Evolutionary conservation across 2,329 filamentous ascomycete species (phyloP), one percentile per base, ranked within the genome.

Genomic region (Penicillium italicum): DNA sequence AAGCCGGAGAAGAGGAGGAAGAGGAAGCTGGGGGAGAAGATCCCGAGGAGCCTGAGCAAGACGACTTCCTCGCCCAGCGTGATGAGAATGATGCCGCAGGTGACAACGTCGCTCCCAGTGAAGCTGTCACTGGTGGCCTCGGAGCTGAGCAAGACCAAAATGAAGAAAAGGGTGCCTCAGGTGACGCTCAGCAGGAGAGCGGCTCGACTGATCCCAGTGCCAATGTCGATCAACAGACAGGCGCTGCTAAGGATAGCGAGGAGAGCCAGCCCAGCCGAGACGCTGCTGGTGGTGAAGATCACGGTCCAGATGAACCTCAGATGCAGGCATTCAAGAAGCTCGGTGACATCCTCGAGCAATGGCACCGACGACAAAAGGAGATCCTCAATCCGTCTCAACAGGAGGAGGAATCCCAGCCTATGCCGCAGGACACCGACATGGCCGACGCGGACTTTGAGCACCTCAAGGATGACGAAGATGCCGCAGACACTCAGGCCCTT

Each of bases 371-470:
- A 68, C 90, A 95, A 66, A 85, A 84, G 44, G 88, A 96, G 59
- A 97, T 99, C 64, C 78, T 83, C 69, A 82, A 88, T 55, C 76
- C 82, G 5, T 74, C 76, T 2, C 78, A 84, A 51, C 76, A 83
- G 47, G 76, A 81, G 36, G 76, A 85, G 50, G 74, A 80, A 38
- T 73, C 73, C 20, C 80, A 84, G 44, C 79, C 82, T 31, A 74
- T 84, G 62, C 76, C 79, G 49, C 68, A 81, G 60, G 84, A 89
- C 57, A 79, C 85, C n/a, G 86, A 94, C 59, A 88, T 90, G 80
- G 80, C 83, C 10, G 82, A 87, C 68, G 84, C 84, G n/a, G 91
- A 97, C 69, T 97, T 97, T 69, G 91, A 97, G 76, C 94, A 99
- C 74, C 79, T 97, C 4, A 87, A 88, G 58, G 86, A 97, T 62